Base-by-base conservation (phyloP, 768 basidiomycete species). In the Rickenella mellea region DNA sequence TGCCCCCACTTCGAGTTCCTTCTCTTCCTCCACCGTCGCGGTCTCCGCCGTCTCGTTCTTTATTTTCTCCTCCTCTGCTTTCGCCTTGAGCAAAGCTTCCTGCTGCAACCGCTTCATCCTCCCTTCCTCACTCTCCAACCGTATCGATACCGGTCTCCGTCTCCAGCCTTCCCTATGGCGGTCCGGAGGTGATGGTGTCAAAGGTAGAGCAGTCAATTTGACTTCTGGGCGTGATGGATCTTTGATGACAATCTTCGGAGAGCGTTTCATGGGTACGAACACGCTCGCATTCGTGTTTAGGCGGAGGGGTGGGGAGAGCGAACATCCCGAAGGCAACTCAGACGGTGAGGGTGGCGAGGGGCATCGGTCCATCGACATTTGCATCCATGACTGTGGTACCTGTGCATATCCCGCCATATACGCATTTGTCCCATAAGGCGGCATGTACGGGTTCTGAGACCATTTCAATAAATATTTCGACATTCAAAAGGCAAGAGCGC, bases 81-180 rank as follows among this genome's bases (percentile, higher is more conserved):
- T 52, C 49, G 46, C 57, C 54, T 24, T 42, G 40, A 31, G 50
- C 53, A 38, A 33, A 46, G 49, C 32, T 53, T 52, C 41, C 50
- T 61, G 65, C 17, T 67, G 69, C 48, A 71, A 47, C 9, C 70
- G 61, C 57, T 67, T 68, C 51, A 62, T 61, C 53, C 75, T 75
- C 21, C 73, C 70, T 40, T 76, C 71, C 53, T 69, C 68, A 12
- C 65, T 78, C 65, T 88, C 83, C 47, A 88, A 72, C 46, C 83
- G 72, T 24, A 88, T 65, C 19, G 55, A 41, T n/a, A n/a, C n/a
- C n/a, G n/a, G n/a, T n/a, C n/a, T n/a, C n/a, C n/a, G n/a, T 6
- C 58, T 47, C 38, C 50, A 54, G 11, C 46, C 15, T 14, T 48
- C 51, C 45, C 43, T 51, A 40, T 27, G 66, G 58, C 26, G 66